These are phyloP conservation scores for Sporothrix schenckii DNA, from an alignment of 2,329 filamentous ascomycete species.

Conservation along the genomic window DNA sequence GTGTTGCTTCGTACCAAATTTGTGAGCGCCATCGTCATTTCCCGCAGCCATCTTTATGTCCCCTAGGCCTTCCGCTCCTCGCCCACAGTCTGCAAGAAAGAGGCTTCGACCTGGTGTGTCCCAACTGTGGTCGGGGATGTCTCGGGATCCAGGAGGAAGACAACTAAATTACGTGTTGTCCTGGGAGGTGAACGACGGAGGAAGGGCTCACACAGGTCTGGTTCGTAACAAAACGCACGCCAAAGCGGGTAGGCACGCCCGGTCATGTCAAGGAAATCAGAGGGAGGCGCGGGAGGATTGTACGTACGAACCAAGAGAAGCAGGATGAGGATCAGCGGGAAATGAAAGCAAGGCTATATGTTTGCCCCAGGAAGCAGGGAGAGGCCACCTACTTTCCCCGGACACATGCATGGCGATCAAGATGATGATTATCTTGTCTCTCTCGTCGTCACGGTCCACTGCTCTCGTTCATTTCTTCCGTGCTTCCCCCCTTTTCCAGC, in stretches of 20 bases:
- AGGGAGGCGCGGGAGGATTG: background rate
- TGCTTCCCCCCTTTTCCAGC: background rate
- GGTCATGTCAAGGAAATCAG: background rate
- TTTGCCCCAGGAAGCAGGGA: background rate
- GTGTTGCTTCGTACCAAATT: background rate
- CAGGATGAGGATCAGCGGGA: conserved; percentile 7
- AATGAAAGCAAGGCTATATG: background rate
- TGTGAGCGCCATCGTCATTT: background rate
- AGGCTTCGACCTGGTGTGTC: conserved; percentile 1
- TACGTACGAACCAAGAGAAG: background rate
- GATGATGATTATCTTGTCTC: background rate
- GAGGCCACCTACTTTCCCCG: background rate
- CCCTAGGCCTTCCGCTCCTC: background rate
- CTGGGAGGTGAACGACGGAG: background rate
- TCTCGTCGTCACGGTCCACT: background rate
- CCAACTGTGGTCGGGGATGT: background rate
- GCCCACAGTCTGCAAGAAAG: background rate
- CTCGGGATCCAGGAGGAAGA: background rate
- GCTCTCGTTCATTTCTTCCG: too few species aligned
- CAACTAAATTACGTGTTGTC: background rate
- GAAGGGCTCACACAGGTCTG: background rate
- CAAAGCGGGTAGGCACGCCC: conserved; percentile 11
- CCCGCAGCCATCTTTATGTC: background rate
- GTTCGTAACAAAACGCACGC: background rate
- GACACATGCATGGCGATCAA: conserved; percentile 4